Conservation (phyloP, 208 protist species). For the Acanthamoeba triangularis region DNA sequence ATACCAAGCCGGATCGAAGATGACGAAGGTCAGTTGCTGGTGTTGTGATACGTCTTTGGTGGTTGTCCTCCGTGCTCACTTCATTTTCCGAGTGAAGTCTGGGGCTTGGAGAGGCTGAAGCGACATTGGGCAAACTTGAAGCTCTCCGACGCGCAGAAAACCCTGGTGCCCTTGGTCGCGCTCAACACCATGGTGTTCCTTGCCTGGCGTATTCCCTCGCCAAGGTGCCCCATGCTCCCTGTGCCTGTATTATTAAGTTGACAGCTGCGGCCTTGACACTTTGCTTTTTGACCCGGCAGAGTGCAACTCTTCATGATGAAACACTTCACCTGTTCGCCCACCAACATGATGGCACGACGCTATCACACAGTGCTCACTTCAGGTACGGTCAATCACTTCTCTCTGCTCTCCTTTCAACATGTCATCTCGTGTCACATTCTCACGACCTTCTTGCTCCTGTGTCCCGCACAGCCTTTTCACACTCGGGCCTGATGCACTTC, state of each 20-base stretch:
- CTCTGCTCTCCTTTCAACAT: background rate
- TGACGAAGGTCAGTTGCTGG: background rate
- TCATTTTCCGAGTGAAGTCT: background rate
- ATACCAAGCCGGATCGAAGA: background rate
- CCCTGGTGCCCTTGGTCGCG: slow-evolving; percentile 24
- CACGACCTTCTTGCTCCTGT: background rate
- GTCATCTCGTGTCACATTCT: background rate
- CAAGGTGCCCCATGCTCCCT: background rate
- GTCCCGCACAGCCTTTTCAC: background rate
- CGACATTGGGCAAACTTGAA: background rate
- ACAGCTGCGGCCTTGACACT: background rate
- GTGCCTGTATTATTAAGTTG: background rate
- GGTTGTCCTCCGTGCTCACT: too few relatives aligned
- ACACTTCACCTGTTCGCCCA: slow-evolving; percentile 27
- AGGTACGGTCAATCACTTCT: background rate
- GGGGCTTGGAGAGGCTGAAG: background rate
- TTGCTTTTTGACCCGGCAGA: background rate
- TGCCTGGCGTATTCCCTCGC: slow-evolving; percentile 1
- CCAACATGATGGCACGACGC: background rate
- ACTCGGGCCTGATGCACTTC: background rate
- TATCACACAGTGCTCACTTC: slow-evolving; percentile 43
- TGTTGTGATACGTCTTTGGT: too few relatives aligned
- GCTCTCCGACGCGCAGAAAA: background rate
- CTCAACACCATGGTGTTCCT: slow-evolving; percentile 1
- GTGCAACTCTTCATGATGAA: background rate